phyloP scores from a whole-genome alignment of 495 filamentous ascomycete species.

The Penicillium canescens region DNA sequence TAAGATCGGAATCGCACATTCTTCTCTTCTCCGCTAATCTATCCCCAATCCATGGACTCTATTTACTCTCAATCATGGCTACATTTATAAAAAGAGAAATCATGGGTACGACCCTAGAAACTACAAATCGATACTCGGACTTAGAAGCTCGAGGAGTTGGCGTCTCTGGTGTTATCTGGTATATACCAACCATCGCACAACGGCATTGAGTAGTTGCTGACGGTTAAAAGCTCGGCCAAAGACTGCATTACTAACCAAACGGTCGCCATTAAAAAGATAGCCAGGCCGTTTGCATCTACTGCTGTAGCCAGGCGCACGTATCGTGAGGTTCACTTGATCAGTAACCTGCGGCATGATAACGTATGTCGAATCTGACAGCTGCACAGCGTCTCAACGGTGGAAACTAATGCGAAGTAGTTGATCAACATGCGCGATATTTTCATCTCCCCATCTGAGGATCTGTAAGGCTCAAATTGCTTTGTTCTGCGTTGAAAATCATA shows the following conservation, averaged over 20 bases:
- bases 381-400: no score
- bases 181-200: not conserved
- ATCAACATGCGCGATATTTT: slow-evolving; percentile 95
- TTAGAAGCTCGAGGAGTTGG: not conserved
- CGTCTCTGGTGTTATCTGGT: slow-evolving; percentile 3
- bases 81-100: not conserved
- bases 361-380: slow-evolving; percentile 37
- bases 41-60: no score
- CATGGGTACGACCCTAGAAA: slow-evolving; percentile 1
- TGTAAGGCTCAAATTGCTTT: slow-evolving; percentile 54
- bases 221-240: not conserved
- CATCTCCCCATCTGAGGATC: slow-evolving; percentile 91
- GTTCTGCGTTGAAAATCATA: not conserved
- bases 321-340: slow-evolving; percentile 84
- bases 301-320: slow-evolving; percentile 90
- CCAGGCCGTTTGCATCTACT: slow-evolving; percentile 91
- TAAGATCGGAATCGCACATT: no score
- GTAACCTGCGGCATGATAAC: slow-evolving; percentile 89
- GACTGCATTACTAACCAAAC: slow-evolving; percentile 49
- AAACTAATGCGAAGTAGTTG: slow-evolving; percentile 53
- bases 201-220: not conserved
- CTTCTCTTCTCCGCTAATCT: no score
- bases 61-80: not conserved
- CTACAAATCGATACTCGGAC: not conserved
- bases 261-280: slow-evolving; percentile 95